A percentile compares a stretch with the other conserved stretches of the same genome.
phyloP scores from a whole-genome alignment of 495 filamentous ascomycete species.

The Sporormia fimetaria region DNA sequence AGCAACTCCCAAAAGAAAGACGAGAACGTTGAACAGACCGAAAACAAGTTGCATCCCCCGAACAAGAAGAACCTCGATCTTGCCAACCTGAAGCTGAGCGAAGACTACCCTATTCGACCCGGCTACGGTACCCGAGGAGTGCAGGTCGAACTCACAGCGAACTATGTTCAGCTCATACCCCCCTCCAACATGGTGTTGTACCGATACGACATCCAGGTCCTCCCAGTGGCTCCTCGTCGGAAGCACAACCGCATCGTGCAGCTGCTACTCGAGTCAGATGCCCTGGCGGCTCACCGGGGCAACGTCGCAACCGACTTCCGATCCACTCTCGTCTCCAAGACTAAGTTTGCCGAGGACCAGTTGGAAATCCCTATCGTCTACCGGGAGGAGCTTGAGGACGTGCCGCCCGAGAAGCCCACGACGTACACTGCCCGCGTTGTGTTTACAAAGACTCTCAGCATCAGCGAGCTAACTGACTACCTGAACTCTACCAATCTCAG shows the following conservation, averaged over 20 bases:
- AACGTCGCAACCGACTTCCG: slow-evolving; percentile 28
- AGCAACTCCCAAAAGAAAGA: slow-evolving; percentile 1
- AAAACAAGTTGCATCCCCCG: slow-evolving; percentile 8
- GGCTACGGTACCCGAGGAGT: slow-evolving; percentile 36
- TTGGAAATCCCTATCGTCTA: slow-evolving; percentile 10
- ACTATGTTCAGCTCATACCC: slow-evolving; percentile 35
- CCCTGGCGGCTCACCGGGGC: slow-evolving; percentile 9
- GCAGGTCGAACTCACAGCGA: slow-evolving; percentile 32
- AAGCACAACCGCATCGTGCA: slow-evolving; percentile 15
- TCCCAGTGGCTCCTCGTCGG: slow-evolving; percentile 11
- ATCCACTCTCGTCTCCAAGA: slow-evolving; percentile 24
- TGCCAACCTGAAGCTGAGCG: slow-evolving; percentile 4
- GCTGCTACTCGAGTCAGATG: slow-evolving; percentile 13
- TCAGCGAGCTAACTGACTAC: slow-evolving; percentile 27
- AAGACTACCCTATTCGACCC: slow-evolving; percentile 31
- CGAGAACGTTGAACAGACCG: slow-evolving; percentile 9
- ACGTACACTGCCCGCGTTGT: slow-evolving; percentile 10
- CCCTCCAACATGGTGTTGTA: slow-evolving; percentile 5
- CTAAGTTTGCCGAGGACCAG: slow-evolving; percentile 15
- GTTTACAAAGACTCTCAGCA: slow-evolving; percentile 10
- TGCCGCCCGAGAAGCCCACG: slow-evolving; percentile 3
- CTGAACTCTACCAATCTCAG: slow-evolving; percentile 22
- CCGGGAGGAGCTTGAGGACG: slow-evolving; percentile 10
- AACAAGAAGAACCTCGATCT: slow-evolving; percentile 3
- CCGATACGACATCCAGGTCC: slow-evolving; percentile 17